Percentiles rank a stretch among this genome's conserved stretches.
Evolutionary conservation across 495 filamentous ascomycete genomes (phyloP).

Genomic region (Penicillium angulare): DNA sequence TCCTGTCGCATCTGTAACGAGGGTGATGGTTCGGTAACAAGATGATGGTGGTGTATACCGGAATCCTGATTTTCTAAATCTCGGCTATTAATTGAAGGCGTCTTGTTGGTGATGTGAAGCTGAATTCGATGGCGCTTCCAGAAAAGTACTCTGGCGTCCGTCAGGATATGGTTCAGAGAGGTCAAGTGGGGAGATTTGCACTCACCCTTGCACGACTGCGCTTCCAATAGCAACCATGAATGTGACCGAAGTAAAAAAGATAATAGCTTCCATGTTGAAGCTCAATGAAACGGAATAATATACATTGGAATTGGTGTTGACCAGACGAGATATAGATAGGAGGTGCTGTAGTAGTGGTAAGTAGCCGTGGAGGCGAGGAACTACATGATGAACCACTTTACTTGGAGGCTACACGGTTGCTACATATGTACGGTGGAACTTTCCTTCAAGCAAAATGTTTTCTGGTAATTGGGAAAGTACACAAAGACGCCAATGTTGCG

Average conservation of each 20-base stretch:
- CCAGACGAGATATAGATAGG: conserved; percentile 6
- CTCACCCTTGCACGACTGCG: conserved; percentile 14
- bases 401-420: too few species aligned
- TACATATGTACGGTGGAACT: too few species aligned
- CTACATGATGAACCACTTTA: too few species aligned
- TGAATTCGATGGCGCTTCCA: conserved; percentile 18
- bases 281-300: not conserved
- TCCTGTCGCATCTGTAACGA: conserved; percentile 6
- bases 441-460: too few species aligned
- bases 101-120: conserved; percentile 14
- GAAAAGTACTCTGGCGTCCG: conserved; percentile 8
- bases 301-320: not conserved
- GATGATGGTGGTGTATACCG: not conserved
- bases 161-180: not conserved
- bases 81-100: not conserved
- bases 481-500: too few species aligned
- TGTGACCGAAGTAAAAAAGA: conserved; percentile 13
- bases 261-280: conserved; percentile 14
- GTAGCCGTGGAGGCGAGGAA: not conserved
- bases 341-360: too few species aligned
- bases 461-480: too few species aligned
- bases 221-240: conserved; percentile 12
- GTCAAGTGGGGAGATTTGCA: not conserved
- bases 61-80: conserved; percentile 8
- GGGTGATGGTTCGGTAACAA: not conserved